Evolutionary conservation across 139 green algal genomes (phyloP).

Genomic region (Chlamydomonas asymmetrica): DNA sequence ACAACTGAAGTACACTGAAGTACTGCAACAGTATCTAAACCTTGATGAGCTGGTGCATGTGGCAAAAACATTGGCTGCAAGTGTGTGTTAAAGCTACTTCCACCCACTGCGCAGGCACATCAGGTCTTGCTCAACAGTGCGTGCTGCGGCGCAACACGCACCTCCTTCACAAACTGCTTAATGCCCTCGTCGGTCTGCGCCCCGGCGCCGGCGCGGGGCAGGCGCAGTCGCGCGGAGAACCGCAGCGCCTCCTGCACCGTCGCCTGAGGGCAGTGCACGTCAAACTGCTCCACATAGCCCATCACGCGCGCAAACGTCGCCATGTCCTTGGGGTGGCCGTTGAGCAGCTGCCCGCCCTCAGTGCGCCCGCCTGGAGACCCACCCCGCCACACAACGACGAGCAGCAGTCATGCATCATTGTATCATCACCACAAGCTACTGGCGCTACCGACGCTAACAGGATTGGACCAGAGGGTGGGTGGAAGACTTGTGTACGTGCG

Average conservation of each 20-base stretch:
- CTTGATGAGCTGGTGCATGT: neutral
- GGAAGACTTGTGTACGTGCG: too few species aligned
- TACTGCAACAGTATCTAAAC: neutral
- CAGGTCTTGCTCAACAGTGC: neutral
- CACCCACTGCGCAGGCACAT: neutral
- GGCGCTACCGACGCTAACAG: too few species aligned
- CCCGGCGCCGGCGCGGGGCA: neutral
- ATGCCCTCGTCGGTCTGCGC: neutral
- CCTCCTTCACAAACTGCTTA: too few species aligned
- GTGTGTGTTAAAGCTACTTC: neutral
- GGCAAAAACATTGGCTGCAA: neutral
- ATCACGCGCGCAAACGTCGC: conserved; percentile 57
- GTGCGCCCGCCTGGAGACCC: too few species aligned
- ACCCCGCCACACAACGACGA: too few species aligned
- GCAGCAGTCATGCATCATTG: too few species aligned
- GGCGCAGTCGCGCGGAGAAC: conserved; percentile 52
- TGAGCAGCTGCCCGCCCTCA: conserved; percentile 26
- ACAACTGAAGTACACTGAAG: neutral
- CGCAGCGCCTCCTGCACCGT: conserved; percentile 67
- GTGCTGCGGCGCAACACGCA: neutral
- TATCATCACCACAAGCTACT: too few species aligned
- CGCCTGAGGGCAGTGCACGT: conserved; percentile 17
- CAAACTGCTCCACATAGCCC: conserved; percentile 53
- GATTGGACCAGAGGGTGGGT: too few species aligned
- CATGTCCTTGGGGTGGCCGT: conserved; percentile 65